Evolutionary conservation across 2,329 filamentous ascomycete species (phyloP).

Genomic region (Aspergillus versicolor): DNA sequence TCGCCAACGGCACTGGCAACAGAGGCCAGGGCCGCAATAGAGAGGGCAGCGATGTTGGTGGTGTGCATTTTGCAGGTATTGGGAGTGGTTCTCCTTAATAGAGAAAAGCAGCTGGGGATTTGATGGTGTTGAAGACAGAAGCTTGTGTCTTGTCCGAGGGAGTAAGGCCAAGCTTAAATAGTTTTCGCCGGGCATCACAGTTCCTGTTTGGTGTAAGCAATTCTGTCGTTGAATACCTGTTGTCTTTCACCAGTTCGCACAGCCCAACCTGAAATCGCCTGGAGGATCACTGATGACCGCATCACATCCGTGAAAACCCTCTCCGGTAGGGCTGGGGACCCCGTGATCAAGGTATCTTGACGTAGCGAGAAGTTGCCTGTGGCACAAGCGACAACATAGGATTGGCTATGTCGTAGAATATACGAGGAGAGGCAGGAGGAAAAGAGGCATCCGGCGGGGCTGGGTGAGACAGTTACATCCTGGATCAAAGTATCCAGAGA

Average conservation of each 20-base stretch:
- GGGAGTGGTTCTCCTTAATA: neutral
- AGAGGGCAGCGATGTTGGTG: conserved; percentile 27
- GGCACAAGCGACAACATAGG: neutral
- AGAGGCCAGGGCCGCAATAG: conserved; percentile 33
- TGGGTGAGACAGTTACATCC: conserved; percentile 11
- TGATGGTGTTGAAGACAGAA: neutral
- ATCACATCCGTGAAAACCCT: neutral
- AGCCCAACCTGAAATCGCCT: neutral
- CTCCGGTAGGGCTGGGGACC: neutral
- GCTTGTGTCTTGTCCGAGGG: neutral
- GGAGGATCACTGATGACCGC: neutral
- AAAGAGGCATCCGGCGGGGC: neutral
- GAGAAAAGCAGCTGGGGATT: neutral
- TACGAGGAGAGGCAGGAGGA: conserved; percentile 2
- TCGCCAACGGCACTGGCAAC: conserved; percentile 35
- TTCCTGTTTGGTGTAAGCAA: neutral
- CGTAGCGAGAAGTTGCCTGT: neutral
- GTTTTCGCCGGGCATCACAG: neutral
- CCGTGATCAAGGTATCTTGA: neutral
- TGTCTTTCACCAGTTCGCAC: neutral
- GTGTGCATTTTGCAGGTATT: conserved; percentile 31
- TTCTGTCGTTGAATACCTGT: neutral
- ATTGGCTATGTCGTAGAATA: conserved; percentile 7
- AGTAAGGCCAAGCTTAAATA: conserved; percentile 5
- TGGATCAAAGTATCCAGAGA: neutral